Base-by-base conservation (phyloP, 352 stramenopile species). In the Poterioochromonas sp. region DNA sequence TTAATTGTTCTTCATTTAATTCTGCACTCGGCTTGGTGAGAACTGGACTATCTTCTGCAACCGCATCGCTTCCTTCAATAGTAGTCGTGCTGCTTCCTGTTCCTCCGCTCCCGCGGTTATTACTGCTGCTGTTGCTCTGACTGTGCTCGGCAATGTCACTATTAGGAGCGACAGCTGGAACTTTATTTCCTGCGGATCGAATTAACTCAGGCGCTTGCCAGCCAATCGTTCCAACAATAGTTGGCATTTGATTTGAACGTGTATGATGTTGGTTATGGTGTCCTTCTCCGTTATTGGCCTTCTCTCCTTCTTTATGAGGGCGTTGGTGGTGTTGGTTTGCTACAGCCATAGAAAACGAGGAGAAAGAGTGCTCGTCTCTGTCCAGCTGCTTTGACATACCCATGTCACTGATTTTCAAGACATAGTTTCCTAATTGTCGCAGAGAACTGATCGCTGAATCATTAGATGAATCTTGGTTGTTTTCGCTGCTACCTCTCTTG, bases 321-420 rank as follows among this genome's bases (percentile, higher is more conserved):
- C 26, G 15, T 15, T 26, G 47, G 15, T 58, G 47, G 15, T 26
- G 47, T 26, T 58, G 15, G 26, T 58, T 58, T 35, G 0, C 77
- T 11, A 22, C 73, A 20, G 22, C 39, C 35, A 15, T 37, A 69
- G 70, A 47, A 22, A n/a, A 18, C 26, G 77, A n/a, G 39, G 79
- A 80, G 5, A 80, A 80, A 20, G 26, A 34, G 37, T 37, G 73
- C 18, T 82, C 58, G 0, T 51, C 76, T 34, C 53, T 32, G 29
- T 39, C 20, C 5, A 94, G 79, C 68, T 92, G 88, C 79, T 93
- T 94, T 32, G 88, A 88, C 5, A 94, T 80, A 1, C 90, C 89
- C 90, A 94, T 93, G 76, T 94, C 89, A 54, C 82, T 90, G 76
- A 94, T 93, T 74, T 94, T 94, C 29, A 88, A 85, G 22, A 90